Evolutionary conservation across 331 rosid genomes (phyloP).

Genomic region (Saraca asoca): DNA sequence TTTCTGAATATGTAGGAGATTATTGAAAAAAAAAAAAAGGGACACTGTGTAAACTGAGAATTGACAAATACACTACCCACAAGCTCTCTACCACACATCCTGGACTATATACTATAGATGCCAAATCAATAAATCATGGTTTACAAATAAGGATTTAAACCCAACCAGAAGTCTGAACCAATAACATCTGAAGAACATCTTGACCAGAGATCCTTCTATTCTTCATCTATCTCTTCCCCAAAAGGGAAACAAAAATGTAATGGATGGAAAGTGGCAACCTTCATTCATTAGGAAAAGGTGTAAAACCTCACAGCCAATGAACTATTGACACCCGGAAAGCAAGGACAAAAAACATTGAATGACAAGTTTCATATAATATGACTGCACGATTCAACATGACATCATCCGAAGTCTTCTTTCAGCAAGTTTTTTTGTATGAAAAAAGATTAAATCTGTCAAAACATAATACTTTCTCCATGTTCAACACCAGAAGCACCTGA

Average conservation of each 20-base stretch:
- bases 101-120: background rate
- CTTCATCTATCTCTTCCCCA: conserved; percentile 6
- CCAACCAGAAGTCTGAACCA: background rate
- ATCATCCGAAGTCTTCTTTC: background rate
- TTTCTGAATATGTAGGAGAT: background rate
- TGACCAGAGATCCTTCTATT: background rate
- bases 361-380: too few species aligned
- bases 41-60: background rate
- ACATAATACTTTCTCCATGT: conserved; percentile 8
- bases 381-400: too few species aligned
- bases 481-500: background rate
- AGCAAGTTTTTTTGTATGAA: background rate
- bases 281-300: conserved; percentile 3
- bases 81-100: background rate
- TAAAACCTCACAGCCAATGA: background rate
- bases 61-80: background rate
- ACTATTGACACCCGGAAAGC: background rate
- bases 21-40: too few species aligned
- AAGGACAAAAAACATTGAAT: background rate
- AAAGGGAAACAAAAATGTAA: conserved; percentile 2
- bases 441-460: background rate
- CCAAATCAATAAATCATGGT: background rate
- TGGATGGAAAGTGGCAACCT: conserved; percentile 5
- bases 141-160: background rate
- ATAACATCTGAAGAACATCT: conserved; percentile 6